phyloP scores from a whole-genome alignment of 179 eudicot species.

The Silene coronaria region DNA sequence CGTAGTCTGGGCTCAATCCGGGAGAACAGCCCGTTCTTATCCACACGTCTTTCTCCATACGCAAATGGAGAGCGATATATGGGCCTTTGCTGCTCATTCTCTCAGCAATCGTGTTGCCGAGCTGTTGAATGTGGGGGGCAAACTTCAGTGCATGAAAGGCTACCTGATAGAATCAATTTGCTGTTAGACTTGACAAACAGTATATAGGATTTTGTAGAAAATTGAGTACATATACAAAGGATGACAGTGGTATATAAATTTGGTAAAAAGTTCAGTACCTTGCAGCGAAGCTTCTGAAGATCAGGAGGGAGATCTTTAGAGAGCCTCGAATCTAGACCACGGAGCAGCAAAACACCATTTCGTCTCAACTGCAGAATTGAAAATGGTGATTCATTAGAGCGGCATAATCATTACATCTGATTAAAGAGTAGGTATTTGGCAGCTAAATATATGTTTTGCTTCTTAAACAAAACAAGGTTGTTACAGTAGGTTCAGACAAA shows the following conservation, averaged over 20 bases:
- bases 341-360: constrained; percentile 64
- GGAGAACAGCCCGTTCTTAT: constrained; percentile 96
- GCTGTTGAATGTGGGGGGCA: constrained; percentile 60
- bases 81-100: constrained; percentile 86
- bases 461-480: too few relatives aligned
- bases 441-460: neutral
- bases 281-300: constrained; percentile 96
- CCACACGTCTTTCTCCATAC: constrained; percentile 97
- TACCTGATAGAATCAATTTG: constrained; percentile 39
- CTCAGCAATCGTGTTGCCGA: constrained; percentile 71
- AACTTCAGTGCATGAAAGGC: constrained; percentile 88
- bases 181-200: neutral
- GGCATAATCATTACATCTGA: neutral
- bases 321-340: constrained; percentile 83
- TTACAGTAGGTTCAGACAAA: too few relatives aligned
- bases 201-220: neutral
- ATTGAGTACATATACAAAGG: too few relatives aligned
- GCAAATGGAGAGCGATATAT: constrained; percentile 79
- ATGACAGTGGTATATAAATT: neutral
- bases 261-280: constrained; percentile 40
- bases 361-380: constrained; percentile 58
- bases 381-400: neutral
- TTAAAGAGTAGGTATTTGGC: neutral
- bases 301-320: constrained; percentile 87
- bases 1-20: constrained; percentile 59